Evolutionary conservation across 768 basidiomycete species (phyloP).

Genomic region (Tricholoma sp.): DNA sequence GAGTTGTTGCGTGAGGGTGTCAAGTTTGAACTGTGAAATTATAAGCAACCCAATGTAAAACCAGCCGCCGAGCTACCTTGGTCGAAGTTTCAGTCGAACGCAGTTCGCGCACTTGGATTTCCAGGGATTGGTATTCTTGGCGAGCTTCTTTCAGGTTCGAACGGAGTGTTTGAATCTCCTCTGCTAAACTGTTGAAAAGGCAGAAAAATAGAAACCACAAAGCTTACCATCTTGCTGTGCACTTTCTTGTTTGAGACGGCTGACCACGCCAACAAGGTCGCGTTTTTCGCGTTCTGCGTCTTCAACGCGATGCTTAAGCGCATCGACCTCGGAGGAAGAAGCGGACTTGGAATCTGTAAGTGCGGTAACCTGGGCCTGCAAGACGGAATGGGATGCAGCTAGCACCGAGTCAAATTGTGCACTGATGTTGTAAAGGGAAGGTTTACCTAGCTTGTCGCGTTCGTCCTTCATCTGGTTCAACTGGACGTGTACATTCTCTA

Average conservation of each 20-base stretch:
- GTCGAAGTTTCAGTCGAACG: conserved; percentile 73
- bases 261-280: conserved; percentile 78
- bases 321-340: conserved; percentile 57
- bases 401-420: conserved; percentile 18
- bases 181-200: conserved; percentile 29
- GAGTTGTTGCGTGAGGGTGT: conserved; percentile 79
- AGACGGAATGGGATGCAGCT: conserved; percentile 40
- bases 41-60: not conserved
- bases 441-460: conserved; percentile 58
- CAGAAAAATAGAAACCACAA: not conserved
- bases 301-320: conserved; percentile 55
- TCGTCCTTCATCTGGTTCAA: conserved; percentile 52
- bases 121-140: conserved; percentile 64
- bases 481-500: conserved; percentile 52
- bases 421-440: conserved; percentile 4
- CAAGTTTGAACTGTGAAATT: conserved; percentile 69
- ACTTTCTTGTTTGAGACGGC: conserved; percentile 73
- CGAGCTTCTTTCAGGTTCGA: conserved; percentile 68
- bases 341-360: conserved; percentile 56
- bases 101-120: conserved; percentile 66
- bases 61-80: conserved; percentile 41
- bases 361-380: conserved; percentile 52
- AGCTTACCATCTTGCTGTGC: conserved; percentile 67
- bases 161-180: conserved; percentile 68
- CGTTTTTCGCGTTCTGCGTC: conserved; percentile 88